Evolutionary conservation across 1,139 yeast genomes (phyloP).

Genomic region (Saccharomyces hybrid): DNA sequence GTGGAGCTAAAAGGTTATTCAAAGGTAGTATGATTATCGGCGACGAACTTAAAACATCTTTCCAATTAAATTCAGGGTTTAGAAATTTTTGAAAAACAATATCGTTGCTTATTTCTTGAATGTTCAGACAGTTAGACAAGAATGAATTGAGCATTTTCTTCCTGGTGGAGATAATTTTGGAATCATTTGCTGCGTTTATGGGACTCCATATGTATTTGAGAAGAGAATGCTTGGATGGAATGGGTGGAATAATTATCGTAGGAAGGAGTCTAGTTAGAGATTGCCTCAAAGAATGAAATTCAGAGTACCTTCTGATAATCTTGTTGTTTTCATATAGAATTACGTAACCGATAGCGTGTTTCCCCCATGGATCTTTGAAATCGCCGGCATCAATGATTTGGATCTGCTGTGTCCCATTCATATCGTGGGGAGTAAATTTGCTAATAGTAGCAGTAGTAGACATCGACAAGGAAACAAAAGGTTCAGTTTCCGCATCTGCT

Average conservation of each 20-base stretch:
- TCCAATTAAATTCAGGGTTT: slow-evolving; percentile 81
- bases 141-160: slow-evolving; percentile 73
- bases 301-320: slow-evolving; percentile 76
- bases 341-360: slow-evolving; percentile 76
- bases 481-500: slow-evolving; percentile 2
- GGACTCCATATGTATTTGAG: slow-evolving; percentile 38
- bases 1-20: slow-evolving; percentile 50
- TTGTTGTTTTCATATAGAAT: slow-evolving; percentile 48
- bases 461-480: slow-evolving; percentile 4
- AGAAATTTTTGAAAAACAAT: slow-evolving; percentile 69
- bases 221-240: slow-evolving; percentile 82
- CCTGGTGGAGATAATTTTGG: slow-evolving; percentile 49
- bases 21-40: slow-evolving; percentile 49
- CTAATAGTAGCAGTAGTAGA: neutral
- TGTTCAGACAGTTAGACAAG: slow-evolving; percentile 63
- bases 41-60: slow-evolving; percentile 47
- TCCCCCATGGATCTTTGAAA: slow-evolving; percentile 38
- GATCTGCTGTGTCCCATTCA: slow-evolving; percentile 7
- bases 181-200: slow-evolving; percentile 49
- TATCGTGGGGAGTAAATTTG: neutral
- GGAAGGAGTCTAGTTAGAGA: slow-evolving; percentile 69
- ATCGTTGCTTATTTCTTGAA: slow-evolving; percentile 43
- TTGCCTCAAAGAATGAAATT: slow-evolving; percentile 74
- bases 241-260: slow-evolving; percentile 82
- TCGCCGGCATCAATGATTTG: slow-evolving; percentile 30